Percentiles rank a stretch among this genome's conserved stretches.
These are phyloP conservation scores for Spiromastix sp. DNA, from an alignment of 2,329 filamentous ascomycete species.

Conservation along the genomic window DNA sequence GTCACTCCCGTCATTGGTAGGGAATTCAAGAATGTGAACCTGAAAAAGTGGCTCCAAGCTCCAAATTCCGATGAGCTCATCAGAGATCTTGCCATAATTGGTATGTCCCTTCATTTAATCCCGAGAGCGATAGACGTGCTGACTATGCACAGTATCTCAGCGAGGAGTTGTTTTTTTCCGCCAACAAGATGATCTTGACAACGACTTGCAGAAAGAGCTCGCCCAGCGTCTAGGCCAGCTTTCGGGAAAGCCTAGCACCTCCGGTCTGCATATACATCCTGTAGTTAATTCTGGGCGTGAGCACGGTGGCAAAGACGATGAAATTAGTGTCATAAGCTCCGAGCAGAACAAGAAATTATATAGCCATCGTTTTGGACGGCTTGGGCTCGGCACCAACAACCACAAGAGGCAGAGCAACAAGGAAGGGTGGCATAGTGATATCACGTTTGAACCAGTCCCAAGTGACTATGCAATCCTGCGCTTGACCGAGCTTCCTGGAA, in stretches of 20 bases:
- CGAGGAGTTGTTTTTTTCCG: conserved; percentile 46
- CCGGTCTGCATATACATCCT: conserved; percentile 38
- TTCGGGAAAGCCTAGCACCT: conserved; percentile 37
- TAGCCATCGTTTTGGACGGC: conserved; percentile 20
- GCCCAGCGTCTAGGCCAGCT: conserved; percentile 39
- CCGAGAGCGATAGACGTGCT: neutral
- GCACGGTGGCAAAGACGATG: conserved; percentile 36
- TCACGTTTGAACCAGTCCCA: conserved; percentile 39
- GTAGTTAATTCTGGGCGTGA: conserved; percentile 39
- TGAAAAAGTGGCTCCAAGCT: conserved; percentile 39
- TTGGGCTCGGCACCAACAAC: too few relatives aligned
- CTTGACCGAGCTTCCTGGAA: conserved; percentile 31
- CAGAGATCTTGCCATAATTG: conserved; percentile 25
- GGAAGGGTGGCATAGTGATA: conserved; percentile 40
- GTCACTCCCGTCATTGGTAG: conserved; percentile 42
- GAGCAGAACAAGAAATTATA: conserved; percentile 30
- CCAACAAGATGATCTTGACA: conserved; percentile 38
- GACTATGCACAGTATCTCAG: conserved; percentile 34
- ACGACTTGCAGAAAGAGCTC: conserved; percentile 43
- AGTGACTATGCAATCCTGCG: conserved; percentile 39
- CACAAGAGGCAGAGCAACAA: conserved; percentile 20
- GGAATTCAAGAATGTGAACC: conserved; percentile 35
- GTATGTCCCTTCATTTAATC: conserved; percentile 11
- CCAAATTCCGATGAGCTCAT: conserved; percentile 26
- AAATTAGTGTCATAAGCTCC: conserved; percentile 41